Percentiles rank a stretch among this genome's conserved stretches.
Evolutionary conservation across 2,329 filamentous ascomycete genomes (phyloP).

Genomic region (Nannizzia gypsea): DNA sequence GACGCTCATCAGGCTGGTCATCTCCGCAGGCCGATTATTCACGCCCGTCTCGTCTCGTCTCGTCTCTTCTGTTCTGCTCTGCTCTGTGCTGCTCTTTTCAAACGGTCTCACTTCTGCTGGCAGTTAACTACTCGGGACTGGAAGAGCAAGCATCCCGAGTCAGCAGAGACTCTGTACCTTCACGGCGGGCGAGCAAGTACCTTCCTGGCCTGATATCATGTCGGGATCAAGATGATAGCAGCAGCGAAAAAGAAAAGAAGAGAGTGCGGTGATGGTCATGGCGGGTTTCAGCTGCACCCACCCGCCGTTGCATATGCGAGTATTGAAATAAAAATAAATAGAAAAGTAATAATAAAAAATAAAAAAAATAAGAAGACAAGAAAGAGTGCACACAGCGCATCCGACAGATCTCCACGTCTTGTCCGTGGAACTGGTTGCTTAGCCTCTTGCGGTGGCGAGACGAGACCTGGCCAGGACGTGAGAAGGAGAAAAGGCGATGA

Average conservation of each 20-base stretch:
- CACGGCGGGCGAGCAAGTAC: background rate
- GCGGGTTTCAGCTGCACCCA: constrained; percentile 20
- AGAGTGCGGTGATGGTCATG: constrained; percentile 10
- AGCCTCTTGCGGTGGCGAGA: background rate
- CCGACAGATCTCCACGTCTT: background rate
- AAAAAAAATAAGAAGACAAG: constrained; percentile 1
- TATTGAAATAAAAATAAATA: constrained; percentile 11
- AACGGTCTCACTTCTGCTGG: background rate
- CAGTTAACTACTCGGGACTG: background rate
- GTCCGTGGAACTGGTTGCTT: constrained; percentile 1
- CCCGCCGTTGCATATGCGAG: constrained; percentile 22
- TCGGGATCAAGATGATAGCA: background rate
- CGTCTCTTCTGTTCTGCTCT: background rate
- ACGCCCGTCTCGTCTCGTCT: background rate
- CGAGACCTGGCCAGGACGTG: background rate
- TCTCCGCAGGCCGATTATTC: background rate
- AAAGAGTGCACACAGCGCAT: constrained; percentile 6
- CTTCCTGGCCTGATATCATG: background rate
- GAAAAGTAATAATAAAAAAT: constrained; percentile 4
- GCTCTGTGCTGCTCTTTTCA: too few relatives aligned
- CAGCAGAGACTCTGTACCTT: background rate
- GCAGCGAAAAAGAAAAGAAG: background rate
- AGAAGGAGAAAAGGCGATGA: background rate
- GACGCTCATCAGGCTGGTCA: background rate
- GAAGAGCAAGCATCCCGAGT: background rate